phyloP scores from a whole-genome alignment of 2,329 filamentous ascomycete genomes.

The Talaromyces sp. region DNA sequence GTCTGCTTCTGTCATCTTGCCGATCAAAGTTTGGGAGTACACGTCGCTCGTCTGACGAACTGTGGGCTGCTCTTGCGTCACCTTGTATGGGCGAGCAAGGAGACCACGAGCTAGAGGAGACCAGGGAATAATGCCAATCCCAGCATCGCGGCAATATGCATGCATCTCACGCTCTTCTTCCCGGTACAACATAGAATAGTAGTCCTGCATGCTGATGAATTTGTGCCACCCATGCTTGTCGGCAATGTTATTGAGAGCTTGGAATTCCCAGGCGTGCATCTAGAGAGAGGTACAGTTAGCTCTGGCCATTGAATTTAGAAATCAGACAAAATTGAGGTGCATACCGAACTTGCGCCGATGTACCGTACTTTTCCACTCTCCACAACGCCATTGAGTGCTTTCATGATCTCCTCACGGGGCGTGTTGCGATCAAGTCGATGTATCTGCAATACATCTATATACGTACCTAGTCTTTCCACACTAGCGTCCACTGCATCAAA shows the following conservation, averaged over 20 bases:
- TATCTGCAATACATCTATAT: constrained; percentile 56
- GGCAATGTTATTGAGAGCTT: constrained; percentile 30
- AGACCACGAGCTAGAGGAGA: constrained; percentile 24
- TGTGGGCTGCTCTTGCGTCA: not conserved
- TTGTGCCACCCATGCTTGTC: constrained; percentile 52
- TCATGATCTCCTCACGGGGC: constrained; percentile 54
- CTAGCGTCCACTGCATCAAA: constrained; percentile 62
- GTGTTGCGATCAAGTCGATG: constrained; percentile 50
- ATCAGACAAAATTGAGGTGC: constrained; percentile 8
- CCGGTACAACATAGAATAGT: constrained; percentile 56
- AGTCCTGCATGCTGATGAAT: constrained; percentile 46
- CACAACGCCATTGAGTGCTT: constrained; percentile 47
- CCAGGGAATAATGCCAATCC: constrained; percentile 45
- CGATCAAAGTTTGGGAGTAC: not conserved
- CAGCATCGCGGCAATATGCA: constrained; percentile 46
- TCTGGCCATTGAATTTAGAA: not conserved
- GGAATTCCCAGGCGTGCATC: constrained; percentile 12
- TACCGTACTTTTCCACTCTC: constrained; percentile 42
- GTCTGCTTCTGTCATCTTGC: constrained; percentile 27
- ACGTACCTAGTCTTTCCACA: constrained; percentile 49
- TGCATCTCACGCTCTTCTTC: constrained; percentile 60
- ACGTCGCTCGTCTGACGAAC: not conserved
- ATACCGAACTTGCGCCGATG: constrained; percentile 38
- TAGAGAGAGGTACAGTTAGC: not conserved
- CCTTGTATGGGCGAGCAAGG: constrained; percentile 23